Conservation (phyloP, 345 rosid species). For the Orychophragmus violaceus region DNA sequence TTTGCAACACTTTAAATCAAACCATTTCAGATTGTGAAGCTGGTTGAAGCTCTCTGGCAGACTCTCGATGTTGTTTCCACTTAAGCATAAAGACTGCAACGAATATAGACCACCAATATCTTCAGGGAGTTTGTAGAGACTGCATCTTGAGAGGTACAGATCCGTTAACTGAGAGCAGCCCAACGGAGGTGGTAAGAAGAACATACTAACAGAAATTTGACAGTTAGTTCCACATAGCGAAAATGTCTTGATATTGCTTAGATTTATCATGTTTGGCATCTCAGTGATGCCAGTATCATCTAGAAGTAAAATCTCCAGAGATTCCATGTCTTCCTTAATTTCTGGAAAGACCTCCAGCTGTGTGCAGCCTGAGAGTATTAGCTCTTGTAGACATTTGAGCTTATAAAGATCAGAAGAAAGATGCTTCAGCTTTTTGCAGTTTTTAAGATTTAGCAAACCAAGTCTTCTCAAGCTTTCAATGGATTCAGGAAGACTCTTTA, state of each 20-base stretch:
- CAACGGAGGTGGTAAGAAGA: conserved; percentile 14
- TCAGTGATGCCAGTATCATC: conserved; percentile 23
- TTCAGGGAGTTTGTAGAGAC: conserved; percentile 14
- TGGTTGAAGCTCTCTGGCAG: conserved; percentile 21
- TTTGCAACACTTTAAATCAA: conserved; percentile 23
- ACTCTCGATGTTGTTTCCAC: conserved; percentile 24
- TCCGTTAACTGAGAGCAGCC: conserved; percentile 13
- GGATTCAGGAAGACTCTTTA: conserved; percentile 26
- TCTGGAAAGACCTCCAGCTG: conserved; percentile 20
- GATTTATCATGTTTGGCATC: conserved; percentile 15
- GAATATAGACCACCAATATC: conserved; percentile 1
- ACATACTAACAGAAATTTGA: conserved; percentile 8
- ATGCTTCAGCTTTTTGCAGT: conserved; percentile 17
- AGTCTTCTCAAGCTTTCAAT: conserved; percentile 15
- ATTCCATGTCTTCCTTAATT: conserved; percentile 27
- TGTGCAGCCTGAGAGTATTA: conserved; percentile 28
- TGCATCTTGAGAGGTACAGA: conserved; percentile 25
- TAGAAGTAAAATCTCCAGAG: conserved; percentile 21
- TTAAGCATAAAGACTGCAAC: conserved; percentile 13
- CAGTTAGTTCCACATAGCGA: conserved; percentile 16
- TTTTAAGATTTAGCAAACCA: conserved; percentile 7
- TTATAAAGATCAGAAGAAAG: conserved; percentile 27
- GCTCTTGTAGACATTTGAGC: conserved; percentile 21
- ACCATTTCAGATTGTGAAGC: conserved; percentile 18
- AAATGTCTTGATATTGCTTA: conserved; percentile 24